Evolutionary conservation across 192 early-diverging fungal genomes (phyloP).

Genomic region (Backusella psychrophila): DNA sequence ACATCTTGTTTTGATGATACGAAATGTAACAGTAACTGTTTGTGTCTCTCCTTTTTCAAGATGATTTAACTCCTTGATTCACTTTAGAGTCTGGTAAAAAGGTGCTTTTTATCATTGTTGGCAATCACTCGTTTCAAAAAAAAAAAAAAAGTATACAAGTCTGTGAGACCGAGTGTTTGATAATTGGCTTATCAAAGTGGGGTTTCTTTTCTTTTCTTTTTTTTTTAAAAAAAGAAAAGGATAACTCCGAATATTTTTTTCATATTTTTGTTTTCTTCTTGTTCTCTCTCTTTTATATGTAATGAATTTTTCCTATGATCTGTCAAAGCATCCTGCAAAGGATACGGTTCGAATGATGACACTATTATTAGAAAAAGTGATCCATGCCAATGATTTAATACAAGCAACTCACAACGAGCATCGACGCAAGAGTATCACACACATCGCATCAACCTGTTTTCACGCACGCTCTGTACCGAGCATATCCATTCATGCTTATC

Average conservation of each 20-base stretch:
- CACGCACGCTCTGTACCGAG: constrained; percentile 89
- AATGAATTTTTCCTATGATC: constrained; percentile 44
- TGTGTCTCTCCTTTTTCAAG: too few relatives aligned
- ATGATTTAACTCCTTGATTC: too few relatives aligned
- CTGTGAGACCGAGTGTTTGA: background rate
- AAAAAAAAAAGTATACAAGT: too few relatives aligned
- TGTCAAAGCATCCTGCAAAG: constrained; percentile 51
- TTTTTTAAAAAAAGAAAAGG: background rate
- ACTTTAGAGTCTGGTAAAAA: too few relatives aligned
- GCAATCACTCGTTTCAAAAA: too few relatives aligned
- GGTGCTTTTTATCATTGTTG: too few relatives aligned
- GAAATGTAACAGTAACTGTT: too few relatives aligned
- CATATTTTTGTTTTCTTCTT: background rate
- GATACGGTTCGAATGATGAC: constrained; percentile 63
- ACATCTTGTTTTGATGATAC: too few relatives aligned
- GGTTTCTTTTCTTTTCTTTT: background rate
- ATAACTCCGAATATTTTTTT: background rate
- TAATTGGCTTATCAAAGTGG: background rate
- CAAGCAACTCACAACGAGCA: constrained; percentile 27
- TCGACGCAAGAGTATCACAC: constrained; percentile 23
- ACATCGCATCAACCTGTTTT: constrained; percentile 68
- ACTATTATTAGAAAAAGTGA: constrained; percentile 54
- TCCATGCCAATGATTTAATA: constrained; percentile 50
- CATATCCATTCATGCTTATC: constrained; percentile 85
- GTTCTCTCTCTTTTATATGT: background rate